Conservation (phyloP, 768 basidiomycete species). For the Mycena maculata region DNA sequence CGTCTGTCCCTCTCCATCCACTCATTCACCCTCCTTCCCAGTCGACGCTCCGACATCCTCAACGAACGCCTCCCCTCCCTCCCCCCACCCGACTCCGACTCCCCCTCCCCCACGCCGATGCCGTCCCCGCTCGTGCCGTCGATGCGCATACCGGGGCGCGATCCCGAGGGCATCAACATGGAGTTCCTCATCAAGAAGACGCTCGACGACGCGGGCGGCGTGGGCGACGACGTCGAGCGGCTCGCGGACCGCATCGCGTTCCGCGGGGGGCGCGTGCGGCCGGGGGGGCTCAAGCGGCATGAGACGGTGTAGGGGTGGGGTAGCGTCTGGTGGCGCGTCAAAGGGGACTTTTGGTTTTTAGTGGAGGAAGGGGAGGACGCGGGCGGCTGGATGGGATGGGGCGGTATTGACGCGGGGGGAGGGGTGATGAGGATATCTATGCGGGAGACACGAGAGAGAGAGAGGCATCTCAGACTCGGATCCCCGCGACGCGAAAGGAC, state of each 20-base stretch:
- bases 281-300: conserved; percentile 25
- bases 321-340: too few species aligned
- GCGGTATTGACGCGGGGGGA: background rate
- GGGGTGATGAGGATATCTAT: background rate
- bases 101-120: conserved; percentile 41
- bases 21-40: conserved; percentile 37
- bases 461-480: background rate
- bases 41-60: conserved; percentile 75
- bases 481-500: background rate
- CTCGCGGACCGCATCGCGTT: conserved; percentile 72
- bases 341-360: too few species aligned
- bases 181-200: conserved; percentile 73
- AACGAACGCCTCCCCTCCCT: conserved; percentile 83
- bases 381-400: background rate
- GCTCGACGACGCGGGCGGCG: conserved; percentile 62
- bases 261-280: conserved; percentile 36
- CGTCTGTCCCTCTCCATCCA: background rate
- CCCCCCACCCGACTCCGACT: conserved; percentile 55
- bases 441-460: too few species aligned
- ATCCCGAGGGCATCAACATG: conserved; percentile 64
- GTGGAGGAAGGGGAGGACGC: background rate
- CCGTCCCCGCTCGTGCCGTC: conserved; percentile 57
- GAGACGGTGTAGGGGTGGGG: conserved; percentile 21
- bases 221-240: conserved; percentile 64
- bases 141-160: conserved; percentile 62